Evolutionary conservation across 1,139 yeast genomes (phyloP), one percentile per base, ranked within the genome.

Genomic region (Yamadazyma membranifaciens): DNA sequence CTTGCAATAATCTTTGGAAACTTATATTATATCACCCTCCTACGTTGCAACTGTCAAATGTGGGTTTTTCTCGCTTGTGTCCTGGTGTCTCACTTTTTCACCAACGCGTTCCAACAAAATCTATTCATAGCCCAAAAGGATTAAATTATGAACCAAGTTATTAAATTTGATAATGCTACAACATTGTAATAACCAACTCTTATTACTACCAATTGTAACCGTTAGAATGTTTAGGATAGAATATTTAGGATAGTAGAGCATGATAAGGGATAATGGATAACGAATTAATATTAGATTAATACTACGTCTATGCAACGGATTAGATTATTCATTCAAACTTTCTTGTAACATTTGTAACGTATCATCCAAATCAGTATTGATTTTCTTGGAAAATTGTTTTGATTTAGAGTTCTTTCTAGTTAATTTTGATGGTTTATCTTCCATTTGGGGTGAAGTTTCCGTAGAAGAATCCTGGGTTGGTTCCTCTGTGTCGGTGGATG

Each of bases 341-440:
- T 69, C 74, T 49, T 67, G 60, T 37, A 70, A 55, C 73, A 70
- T 69, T 40, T 65, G 62, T 41, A 70, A 49, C 3, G 76, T 70
- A 41, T 62, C 60, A 41, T 69, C 67, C 39, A 69, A 52, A 31
- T 63, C 72, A 32, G 48, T 59, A 44, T 65, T 59, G 39, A 70
- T 54, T 40, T 65, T 63, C 34, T 54, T 48, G 38, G 56, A 51
- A 42, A 62, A 62, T 38, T 58, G 56, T 37, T 60, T 60, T 17
- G 63, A 56, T 40, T 48, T 58, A 29, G 65, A 59, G 20, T 57
- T 56, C 27, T 55, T 56, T 31, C 63, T 42, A 9, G 46, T 41
- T 16, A 55, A 40, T 16, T 42, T 38, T 11, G 32, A 31, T 17
- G n/a, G 30, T 6, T 26, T 31, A 15, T 31, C 36, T 11, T 11